Conservation (phyloP, 441 rosid genomes). For the Erodium texanum region DNA sequence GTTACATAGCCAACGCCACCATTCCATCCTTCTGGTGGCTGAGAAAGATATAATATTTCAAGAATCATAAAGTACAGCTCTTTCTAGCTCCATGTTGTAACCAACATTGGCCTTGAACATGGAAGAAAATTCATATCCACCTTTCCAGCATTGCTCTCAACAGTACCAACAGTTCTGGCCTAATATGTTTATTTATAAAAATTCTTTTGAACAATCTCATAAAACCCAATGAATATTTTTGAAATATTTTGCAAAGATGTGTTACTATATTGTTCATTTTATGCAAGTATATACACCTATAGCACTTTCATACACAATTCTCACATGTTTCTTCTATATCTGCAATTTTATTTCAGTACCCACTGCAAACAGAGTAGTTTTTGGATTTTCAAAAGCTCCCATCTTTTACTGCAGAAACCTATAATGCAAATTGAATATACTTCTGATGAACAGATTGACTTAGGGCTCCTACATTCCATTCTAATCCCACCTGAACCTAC, state of each 20-base stretch:
- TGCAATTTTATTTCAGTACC: too few species aligned
- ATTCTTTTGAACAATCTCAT: too few species aligned
- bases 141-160: not conserved
- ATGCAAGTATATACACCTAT: not conserved
- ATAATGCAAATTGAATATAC: too few species aligned
- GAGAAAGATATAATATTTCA: constrained; percentile 10
- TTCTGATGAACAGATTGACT: too few species aligned
- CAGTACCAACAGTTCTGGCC: not conserved
- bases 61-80: not conserved
- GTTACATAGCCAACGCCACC: constrained; percentile 56
- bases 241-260: not conserved
- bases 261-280: not conserved
- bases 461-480: too few species aligned
- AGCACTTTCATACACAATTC: not conserved
- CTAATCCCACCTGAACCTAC: too few species aligned
- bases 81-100: not conserved
- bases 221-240: not conserved
- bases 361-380: too few species aligned
- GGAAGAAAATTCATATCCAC: not conserved
- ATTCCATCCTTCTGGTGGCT: constrained; percentile 61
- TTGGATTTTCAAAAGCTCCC: too few species aligned
- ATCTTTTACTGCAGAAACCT: too few species aligned
- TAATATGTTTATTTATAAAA: not conserved
- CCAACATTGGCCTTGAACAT: not conserved
- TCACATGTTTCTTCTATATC: too few species aligned